Conservation (phyloP, 139 green algal genomes). For the Chlorokybus atmophyticus region DNA sequence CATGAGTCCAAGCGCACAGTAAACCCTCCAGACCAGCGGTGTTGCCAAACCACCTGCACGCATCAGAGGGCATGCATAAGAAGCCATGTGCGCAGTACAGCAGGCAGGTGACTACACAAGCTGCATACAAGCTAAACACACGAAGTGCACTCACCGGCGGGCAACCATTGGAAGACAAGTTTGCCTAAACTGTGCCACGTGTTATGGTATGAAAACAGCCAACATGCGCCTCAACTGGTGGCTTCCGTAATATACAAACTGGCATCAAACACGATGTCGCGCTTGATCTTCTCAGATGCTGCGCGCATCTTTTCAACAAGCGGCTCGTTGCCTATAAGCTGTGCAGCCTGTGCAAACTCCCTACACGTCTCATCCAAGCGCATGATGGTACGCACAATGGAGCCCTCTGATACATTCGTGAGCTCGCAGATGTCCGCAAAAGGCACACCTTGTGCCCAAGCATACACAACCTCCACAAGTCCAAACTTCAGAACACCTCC, state of each 20-base stretch:
- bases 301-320: conserved; percentile 82
- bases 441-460: conserved; percentile 80
- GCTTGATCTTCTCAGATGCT: conserved; percentile 71
- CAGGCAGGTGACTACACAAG: no score
- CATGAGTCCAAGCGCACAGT: no score
- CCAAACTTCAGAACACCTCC: conserved; percentile 43
- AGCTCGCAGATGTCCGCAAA: conserved; percentile 78
- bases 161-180: no score
- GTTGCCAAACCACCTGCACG: no score
- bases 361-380: conserved; percentile 76
- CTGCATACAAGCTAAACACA: no score
- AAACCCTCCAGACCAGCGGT: no score
- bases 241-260: conserved; percentile 91
- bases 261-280: conserved; percentile 91
- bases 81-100: no score
- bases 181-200: no score
- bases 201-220: no score
- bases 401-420: conserved; percentile 87
- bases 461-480: conserved; percentile 77
- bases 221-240: no score
- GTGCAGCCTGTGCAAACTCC: conserved; percentile 60
- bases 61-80: no score
- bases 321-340: conserved; percentile 82
- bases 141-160: no score
- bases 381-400: conserved; percentile 77